A percentile compares a stretch with the other conserved stretches of the same genome.
phyloP scores from a whole-genome alignment of 2,329 filamentous ascomycete species.

The Dryadomyces quercivorus region DNA sequence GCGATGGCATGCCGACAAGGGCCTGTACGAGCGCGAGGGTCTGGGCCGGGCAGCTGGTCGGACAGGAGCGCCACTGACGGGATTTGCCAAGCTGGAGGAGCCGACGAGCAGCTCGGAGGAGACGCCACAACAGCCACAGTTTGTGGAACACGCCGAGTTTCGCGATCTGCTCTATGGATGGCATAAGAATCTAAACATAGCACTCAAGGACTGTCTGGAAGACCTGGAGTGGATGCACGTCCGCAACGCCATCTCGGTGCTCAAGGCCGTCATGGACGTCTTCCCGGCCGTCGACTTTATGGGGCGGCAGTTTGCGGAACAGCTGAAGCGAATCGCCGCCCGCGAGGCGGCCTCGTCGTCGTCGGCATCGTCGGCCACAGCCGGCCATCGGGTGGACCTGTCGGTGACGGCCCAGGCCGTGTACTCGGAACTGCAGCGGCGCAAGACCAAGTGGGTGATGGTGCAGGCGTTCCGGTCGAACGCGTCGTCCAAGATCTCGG shows the following conservation, averaged over 20 bases:
- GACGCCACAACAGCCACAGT: slow-evolving; percentile 39
- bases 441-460: slow-evolving; percentile 58
- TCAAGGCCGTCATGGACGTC: slow-evolving; percentile 66
- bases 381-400: slow-evolving; percentile 57
- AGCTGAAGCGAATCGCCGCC: slow-evolving; percentile 53
- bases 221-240: slow-evolving; percentile 95
- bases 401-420: slow-evolving; percentile 62
- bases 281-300: slow-evolving; percentile 90
- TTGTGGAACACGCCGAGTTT: slow-evolving; percentile 78
- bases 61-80: slow-evolving; percentile 43
- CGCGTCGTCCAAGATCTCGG: slow-evolving; percentile 17
- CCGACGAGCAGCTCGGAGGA: neutral
- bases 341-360: slow-evolving; percentile 38
- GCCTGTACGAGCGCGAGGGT: slow-evolving; percentile 71
- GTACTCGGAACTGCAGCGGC: slow-evolving; percentile 55
- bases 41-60: slow-evolving; percentile 39
- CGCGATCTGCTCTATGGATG: slow-evolving; percentile 76
- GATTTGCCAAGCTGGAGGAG: slow-evolving; percentile 54
- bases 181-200: slow-evolving; percentile 71
- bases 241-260: slow-evolving; percentile 81
- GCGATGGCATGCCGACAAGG: slow-evolving; percentile 70
- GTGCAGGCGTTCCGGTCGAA: slow-evolving; percentile 61
- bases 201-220: slow-evolving; percentile 70
- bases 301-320: slow-evolving; percentile 52
- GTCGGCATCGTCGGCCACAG: slow-evolving; percentile 17